Conservation (phyloP, 768 basidiomycete species). For the Kwoniella europaea region DNA sequence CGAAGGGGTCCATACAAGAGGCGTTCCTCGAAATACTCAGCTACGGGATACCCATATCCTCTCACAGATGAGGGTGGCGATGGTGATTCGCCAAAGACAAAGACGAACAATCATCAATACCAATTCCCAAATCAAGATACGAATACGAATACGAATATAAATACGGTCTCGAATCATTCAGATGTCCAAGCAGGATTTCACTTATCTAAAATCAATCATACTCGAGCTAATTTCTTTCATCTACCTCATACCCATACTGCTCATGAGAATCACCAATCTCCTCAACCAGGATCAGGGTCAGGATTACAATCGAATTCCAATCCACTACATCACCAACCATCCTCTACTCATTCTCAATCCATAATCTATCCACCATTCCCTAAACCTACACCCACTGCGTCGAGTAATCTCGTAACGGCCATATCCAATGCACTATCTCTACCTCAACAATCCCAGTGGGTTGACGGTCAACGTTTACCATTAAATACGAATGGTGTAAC, state of each 20-base stretch:
- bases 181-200: not conserved
- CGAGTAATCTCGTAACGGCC: conserved; percentile 13
- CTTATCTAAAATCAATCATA: not conserved
- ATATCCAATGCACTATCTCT: conserved; percentile 6
- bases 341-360: not conserved
- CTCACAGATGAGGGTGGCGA: not conserved
- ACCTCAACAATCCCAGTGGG: conserved; percentile 3
- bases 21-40: conserved; percentile 25
- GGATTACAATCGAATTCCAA: too few species aligned
- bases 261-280: not conserved
- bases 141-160: too few species aligned
- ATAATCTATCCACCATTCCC: not conserved
- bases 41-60: not conserved
- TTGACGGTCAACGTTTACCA: not conserved
- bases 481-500: not conserved
- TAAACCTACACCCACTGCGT: not conserved
- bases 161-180: too few species aligned
- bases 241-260: not conserved
- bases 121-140: too few species aligned
- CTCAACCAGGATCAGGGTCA: too few species aligned
- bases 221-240: not conserved
- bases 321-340: not conserved
- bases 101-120: not conserved
- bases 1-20: conserved; percentile 49
- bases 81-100: not conserved